Evolutionary conservation across 2,329 filamentous ascomycete species (phyloP).

Genomic region (Colletotrichum lini): DNA sequence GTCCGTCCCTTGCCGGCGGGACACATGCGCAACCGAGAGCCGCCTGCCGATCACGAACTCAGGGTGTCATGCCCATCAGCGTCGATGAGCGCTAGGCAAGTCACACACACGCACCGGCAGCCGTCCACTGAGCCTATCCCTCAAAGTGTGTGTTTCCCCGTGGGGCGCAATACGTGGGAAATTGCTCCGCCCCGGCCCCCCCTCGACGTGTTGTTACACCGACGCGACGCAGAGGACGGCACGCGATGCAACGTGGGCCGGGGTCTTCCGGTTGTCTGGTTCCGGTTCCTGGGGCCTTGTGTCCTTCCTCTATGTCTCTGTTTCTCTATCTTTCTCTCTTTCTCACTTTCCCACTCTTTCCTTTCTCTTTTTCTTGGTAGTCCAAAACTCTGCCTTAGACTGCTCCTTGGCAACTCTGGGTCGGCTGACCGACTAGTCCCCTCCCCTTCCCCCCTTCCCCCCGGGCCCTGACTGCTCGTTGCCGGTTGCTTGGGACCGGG

Average conservation of each 20-base stretch:
- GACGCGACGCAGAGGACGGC: conserved; percentile 18
- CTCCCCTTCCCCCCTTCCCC: too few species aligned
- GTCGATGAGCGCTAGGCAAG: background rate
- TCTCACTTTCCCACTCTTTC: too few species aligned
- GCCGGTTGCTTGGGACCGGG: background rate
- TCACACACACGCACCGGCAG: background rate
- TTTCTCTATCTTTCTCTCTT: too few species aligned
- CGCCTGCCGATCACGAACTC: background rate
- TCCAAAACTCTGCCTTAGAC: background rate
- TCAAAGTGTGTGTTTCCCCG: background rate
- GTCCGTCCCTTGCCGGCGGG: background rate
- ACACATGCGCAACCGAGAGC: conserved; percentile 3
- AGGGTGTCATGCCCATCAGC: background rate
- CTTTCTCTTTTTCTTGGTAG: too few species aligned
- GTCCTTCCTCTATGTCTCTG: background rate
- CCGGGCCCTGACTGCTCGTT: background rate
- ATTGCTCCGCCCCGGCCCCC: conserved; percentile 14
- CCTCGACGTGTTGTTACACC: conserved; percentile 36
- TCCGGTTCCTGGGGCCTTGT: background rate
- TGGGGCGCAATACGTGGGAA: conserved; percentile 21
- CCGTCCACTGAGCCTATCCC: background rate
- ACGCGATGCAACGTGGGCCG: background rate
- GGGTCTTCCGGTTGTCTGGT: background rate
- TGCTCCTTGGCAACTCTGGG: background rate
- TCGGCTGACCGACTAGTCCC: background rate